These are phyloP conservation scores for Lippia alba DNA, from an alignment of 305 asterid genomes.

Conservation along the genomic window DNA sequence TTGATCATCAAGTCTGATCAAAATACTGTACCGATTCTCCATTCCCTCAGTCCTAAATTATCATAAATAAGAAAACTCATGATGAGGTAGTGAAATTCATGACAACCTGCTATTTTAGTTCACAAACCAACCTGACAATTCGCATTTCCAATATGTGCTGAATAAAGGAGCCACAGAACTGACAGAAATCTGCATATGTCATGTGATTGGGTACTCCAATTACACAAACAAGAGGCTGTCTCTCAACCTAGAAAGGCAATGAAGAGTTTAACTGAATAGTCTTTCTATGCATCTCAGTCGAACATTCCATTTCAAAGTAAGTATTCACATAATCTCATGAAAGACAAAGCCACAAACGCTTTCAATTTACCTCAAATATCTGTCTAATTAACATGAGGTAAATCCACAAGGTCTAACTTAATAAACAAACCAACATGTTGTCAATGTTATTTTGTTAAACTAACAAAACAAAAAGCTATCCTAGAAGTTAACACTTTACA, in stretches of 20 bases:
- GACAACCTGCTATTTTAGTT: constrained; percentile 16
- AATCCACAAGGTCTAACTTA: neutral
- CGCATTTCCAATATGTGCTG: constrained; percentile 89
- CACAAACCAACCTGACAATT: constrained; percentile 71
- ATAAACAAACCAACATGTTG: constrained; percentile 10
- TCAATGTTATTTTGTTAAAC: constrained; percentile 1
- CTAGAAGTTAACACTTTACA: neutral
- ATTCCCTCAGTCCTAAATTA: constrained; percentile 75
- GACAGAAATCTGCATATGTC: constrained; percentile 95
- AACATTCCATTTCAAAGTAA: neutral
- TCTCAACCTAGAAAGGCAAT: constrained; percentile 59
- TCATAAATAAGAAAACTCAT: constrained; percentile 31
- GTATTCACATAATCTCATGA: constrained; percentile 8
- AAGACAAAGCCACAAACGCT: constrained; percentile 10
- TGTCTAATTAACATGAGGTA: constrained; percentile 8
- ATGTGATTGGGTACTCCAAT: constrained; percentile 94
- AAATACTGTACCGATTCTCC: constrained; percentile 78
- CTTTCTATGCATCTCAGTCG: neutral
- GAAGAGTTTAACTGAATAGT: constrained; percentile 7
- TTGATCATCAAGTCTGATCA: constrained; percentile 81
- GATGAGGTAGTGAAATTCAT: constrained; percentile 20
- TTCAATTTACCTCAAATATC: neutral
- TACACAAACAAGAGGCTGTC: constrained; percentile 86
- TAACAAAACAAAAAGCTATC: neutral
- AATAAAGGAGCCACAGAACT: constrained; percentile 90